phyloP scores from a whole-genome alignment of 176 grass and related monocot species.

The Ampelocalamus luodianensis region DNA sequence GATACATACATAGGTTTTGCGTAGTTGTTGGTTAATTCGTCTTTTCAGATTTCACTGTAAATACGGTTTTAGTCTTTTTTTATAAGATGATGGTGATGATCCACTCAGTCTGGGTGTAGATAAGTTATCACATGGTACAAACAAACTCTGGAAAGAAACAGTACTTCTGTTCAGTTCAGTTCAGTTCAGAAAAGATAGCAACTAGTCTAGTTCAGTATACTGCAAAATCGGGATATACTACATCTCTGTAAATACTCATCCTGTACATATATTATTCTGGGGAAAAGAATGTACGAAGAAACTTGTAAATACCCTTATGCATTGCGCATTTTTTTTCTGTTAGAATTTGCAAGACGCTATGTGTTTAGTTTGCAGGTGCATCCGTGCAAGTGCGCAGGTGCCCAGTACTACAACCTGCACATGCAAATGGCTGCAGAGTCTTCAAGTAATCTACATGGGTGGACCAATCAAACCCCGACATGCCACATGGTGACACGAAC shows the following conservation, averaged over 20 bases:
- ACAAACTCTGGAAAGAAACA: background rate
- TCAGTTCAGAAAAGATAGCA: conserved; percentile 6
- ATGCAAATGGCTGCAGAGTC: background rate
- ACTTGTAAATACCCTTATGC: background rate
- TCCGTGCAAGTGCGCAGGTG: too few species aligned
- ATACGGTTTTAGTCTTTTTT: background rate
- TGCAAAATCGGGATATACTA: background rate
- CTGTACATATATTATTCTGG: conserved; percentile 32
- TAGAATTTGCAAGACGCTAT: background rate
- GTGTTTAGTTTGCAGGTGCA: background rate
- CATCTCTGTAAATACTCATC: conserved; percentile 30
- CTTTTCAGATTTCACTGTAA: conserved; percentile 19
- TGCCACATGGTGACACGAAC: background rate
- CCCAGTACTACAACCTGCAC: background rate
- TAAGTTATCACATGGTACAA: background rate
- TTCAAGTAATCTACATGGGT: background rate
- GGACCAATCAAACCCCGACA: background rate
- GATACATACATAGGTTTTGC: background rate
- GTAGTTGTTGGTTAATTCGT: background rate
- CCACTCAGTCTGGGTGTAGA: background rate
- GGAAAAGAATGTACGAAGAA: background rate
- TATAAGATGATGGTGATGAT: conserved; percentile 15
- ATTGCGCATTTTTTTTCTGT: background rate
- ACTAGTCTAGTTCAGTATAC: conserved; percentile 7
- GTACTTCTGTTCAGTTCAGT: background rate